phyloP scores from a whole-genome alignment of 495 filamentous ascomycete species.

The Trichocladium antarcticum region DNA sequence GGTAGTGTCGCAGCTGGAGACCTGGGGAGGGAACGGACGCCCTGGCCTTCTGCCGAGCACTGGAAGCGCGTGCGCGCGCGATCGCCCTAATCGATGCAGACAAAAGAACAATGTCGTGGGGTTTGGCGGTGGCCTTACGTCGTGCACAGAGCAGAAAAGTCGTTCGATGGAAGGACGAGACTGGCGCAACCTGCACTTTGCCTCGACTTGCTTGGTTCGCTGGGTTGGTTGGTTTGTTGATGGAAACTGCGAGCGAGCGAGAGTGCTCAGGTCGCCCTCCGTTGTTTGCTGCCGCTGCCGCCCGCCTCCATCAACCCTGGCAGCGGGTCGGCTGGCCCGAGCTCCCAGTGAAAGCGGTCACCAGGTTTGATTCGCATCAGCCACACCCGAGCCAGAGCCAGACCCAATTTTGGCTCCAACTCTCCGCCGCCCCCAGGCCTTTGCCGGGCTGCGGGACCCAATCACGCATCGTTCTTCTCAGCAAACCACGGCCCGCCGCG shows the following conservation, averaged over 20 bases:
- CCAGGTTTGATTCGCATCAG: not conserved
- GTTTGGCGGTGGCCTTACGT: not conserved
- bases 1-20: too few relatives aligned
- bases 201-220: not conserved
- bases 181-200: conserved; percentile 1
- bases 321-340: conserved; percentile 2
- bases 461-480: not conserved
- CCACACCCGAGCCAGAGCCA: not conserved
- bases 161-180: not conserved
- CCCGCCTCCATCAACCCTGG: not conserved
- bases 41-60: not conserved
- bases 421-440: not conserved
- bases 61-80: conserved; percentile 6
- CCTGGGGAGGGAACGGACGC: not conserved
- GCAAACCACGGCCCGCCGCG: not conserved
- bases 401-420: not conserved
- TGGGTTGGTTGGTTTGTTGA: conserved; percentile 2
- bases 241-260: conserved; percentile 1
- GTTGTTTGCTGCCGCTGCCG: not conserved
- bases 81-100: conserved; percentile 4
- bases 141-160: not conserved
- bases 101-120: not conserved
- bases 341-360: not conserved
- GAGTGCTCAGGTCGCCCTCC: too few relatives aligned
- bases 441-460: not conserved